A percentile compares a stretch with the other conserved stretches of the same genome.
phyloP scores from a whole-genome alignment of 192 early-diverging fungal genomes.

The Coemansia aciculifera region DNA sequence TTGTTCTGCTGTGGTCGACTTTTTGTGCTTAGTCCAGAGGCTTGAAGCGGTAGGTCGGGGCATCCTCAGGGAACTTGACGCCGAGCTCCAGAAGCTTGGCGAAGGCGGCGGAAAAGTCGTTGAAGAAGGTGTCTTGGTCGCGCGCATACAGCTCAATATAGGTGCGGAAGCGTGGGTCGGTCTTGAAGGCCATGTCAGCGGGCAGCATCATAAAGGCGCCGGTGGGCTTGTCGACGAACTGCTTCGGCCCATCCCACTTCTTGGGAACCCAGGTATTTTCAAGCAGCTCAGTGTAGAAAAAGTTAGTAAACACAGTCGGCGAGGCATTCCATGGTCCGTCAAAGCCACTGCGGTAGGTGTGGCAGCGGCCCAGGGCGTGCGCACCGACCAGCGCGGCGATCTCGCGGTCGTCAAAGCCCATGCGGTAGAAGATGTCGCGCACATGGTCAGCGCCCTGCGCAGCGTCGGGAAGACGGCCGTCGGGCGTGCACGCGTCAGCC shows the following conservation, averaged over 20 bases:
- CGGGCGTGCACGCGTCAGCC: slow-evolving; percentile 59
- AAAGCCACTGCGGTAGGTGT: slow-evolving; percentile 71
- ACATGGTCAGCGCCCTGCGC: slow-evolving; percentile 64
- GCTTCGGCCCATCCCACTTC: slow-evolving; percentile 80
- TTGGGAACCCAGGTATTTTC: slow-evolving; percentile 79
- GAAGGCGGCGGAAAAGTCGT: slow-evolving; percentile 85
- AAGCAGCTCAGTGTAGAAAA: slow-evolving; percentile 79
- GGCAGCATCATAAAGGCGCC: slow-evolving; percentile 71
- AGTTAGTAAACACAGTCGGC: slow-evolving; percentile 88
- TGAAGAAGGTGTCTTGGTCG: slow-evolving; percentile 83
- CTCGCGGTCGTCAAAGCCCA: slow-evolving; percentile 79
- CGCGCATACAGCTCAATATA: slow-evolving; percentile 86
- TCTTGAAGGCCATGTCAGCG: slow-evolving; percentile 65
- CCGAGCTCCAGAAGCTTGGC: slow-evolving; percentile 88
- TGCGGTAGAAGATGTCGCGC: slow-evolving; percentile 79
- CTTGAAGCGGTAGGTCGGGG: slow-evolving; percentile 69
- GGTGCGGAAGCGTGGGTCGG: slow-evolving; percentile 69
- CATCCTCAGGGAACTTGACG: slow-evolving; percentile 66
- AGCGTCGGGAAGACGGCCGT: slow-evolving; percentile 80
- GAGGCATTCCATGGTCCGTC: slow-evolving; percentile 89
- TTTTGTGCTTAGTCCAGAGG: slow-evolving; percentile 37
- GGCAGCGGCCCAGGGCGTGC: slow-evolving; percentile 78
- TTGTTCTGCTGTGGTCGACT: neutral
- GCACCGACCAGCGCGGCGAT: slow-evolving; percentile 82
- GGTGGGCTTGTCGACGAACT: slow-evolving; percentile 82